phyloP scores from a whole-genome alignment of 2,329 filamentous ascomycete genomes.

The Biscogniauxia sp. region DNA sequence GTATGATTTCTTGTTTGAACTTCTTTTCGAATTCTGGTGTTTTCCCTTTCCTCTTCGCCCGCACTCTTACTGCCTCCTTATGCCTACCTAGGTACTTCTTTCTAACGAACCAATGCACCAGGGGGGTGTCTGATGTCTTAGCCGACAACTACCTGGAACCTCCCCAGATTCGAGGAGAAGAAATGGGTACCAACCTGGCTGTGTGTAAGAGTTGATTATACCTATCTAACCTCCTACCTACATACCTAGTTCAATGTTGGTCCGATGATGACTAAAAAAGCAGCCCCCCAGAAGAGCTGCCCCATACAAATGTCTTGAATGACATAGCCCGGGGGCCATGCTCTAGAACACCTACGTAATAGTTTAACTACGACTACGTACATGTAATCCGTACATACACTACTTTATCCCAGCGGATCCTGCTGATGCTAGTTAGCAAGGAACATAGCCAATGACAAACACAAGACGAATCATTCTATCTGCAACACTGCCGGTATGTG shows the following conservation, averaged over 20 bases:
- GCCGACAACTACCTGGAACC: too few species aligned
- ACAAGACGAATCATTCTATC: neutral
- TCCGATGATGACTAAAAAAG: neutral
- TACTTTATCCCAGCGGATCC: neutral
- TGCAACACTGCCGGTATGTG: neutral
- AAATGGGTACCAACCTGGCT: too few species aligned
- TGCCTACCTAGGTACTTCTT: too few species aligned
- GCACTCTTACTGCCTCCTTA: too few species aligned
- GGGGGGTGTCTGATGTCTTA: too few species aligned
- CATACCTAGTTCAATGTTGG: neutral
- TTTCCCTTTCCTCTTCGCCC: too few species aligned
- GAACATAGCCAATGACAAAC: neutral
- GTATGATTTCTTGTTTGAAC: neutral
- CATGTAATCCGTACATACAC: too few species aligned
- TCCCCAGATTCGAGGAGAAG: too few species aligned
- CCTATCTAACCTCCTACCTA: too few species aligned
- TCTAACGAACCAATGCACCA: too few species aligned
- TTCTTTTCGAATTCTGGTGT: neutral
- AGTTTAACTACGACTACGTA: neutral
- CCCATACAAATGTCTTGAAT: neutral
- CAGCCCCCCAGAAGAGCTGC: neutral
- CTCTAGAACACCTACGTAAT: neutral
- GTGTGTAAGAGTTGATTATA: too few species aligned
- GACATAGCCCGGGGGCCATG: neutral
- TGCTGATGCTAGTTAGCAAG: neutral